Percentiles rank a stretch among this genome's conserved stretches.
Evolutionary conservation across 441 rosid species (phyloP).

Genomic region (Corymbia citriodora): DNA sequence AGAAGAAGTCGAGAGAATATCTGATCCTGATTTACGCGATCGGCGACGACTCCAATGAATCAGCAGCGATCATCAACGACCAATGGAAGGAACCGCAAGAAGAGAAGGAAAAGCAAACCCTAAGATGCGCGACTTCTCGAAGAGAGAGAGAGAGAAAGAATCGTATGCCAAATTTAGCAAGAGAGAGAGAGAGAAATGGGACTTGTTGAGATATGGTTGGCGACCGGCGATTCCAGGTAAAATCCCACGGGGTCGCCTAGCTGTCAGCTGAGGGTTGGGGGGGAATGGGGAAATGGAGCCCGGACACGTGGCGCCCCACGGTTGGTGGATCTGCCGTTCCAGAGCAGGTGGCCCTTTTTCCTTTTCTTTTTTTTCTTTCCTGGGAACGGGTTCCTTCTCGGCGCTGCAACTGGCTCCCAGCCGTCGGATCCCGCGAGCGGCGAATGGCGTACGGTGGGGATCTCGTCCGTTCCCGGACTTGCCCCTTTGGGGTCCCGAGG

Average conservation of each 20-base stretch:
- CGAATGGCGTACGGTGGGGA: background rate
- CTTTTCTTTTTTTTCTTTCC: accelerated
- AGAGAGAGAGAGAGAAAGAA: background rate
- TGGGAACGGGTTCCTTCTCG: background rate
- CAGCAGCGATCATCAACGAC: background rate
- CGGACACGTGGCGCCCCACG: conserved; percentile 32
- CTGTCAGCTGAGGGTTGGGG: conserved; percentile 15
- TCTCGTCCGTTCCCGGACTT: background rate
- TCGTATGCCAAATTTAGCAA: background rate
- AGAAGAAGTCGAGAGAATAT: background rate
- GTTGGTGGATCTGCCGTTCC: conserved; percentile 15
- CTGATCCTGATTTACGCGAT: background rate
- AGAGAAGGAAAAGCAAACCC: background rate
- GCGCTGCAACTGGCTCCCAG: conserved; percentile 19
- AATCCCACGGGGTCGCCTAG: conserved; percentile 26
- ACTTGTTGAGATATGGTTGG: conserved; percentile 50
- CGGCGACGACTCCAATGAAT: background rate
- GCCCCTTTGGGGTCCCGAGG: background rate
- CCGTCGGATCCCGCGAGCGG: conserved; percentile 35
- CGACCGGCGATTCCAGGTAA: conserved; percentile 68
- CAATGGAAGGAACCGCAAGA: background rate
- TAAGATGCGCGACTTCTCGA: background rate
- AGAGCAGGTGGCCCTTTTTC: background rate
- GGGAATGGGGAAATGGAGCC: background rate
- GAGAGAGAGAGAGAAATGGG: background rate